Evolutionary conservation across 164 flowering plant genomes (phyloP), one percentile per base, ranked within the genome.

Genomic region (Taxillus chinensis): DNA sequence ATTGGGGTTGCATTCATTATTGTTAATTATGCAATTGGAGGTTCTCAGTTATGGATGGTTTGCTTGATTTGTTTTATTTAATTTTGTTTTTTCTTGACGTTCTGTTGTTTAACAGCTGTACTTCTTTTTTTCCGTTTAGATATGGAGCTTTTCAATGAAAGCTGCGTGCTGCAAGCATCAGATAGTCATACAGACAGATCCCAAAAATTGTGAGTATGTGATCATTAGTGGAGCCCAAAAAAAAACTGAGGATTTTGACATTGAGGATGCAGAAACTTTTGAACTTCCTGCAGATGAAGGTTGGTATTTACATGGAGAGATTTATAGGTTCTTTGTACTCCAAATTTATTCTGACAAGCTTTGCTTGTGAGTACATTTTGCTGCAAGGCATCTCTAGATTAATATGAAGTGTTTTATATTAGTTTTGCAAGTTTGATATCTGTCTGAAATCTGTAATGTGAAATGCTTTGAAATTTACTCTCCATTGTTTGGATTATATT

Each of bases 101-200:
- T 57, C 5, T 57, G 8, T 37, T 57, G 15, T 39, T 16, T n/a
- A 27, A 27, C n/a, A n/a, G n/a, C 27, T 27, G 27, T 27, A 27
- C 27, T 27, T 57, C 27, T 27, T 57, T 40, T 38, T 57, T 37
- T 57, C 4, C 61, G 37, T 60, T 65, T 77, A 93, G 97, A 93
- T 90, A 85, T 93, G 99, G 97, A 93, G 90, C 82, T 93, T 93
- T 75, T 55, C 95, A 49, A 89, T 93, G 99, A 93, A 90, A 66
- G 73, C 99, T 40, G 83, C 99, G 3, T 93, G 99, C 74, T 93
- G 98, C 84, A 78, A 75, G 68, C 90, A 93, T 65, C 86, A 88
- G 79, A 93, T 93, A 66, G 92, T 90, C 57, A 87, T 93, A 74
- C 97, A 93, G 61, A 93, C 98, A 3, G 98, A 93, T 76, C 97